Percentiles rank a stretch among this genome's conserved stretches.
These are phyloP conservation scores for Xylaria multiplex DNA, from an alignment of 2,329 filamentous ascomycete species.

Conservation along the genomic window DNA sequence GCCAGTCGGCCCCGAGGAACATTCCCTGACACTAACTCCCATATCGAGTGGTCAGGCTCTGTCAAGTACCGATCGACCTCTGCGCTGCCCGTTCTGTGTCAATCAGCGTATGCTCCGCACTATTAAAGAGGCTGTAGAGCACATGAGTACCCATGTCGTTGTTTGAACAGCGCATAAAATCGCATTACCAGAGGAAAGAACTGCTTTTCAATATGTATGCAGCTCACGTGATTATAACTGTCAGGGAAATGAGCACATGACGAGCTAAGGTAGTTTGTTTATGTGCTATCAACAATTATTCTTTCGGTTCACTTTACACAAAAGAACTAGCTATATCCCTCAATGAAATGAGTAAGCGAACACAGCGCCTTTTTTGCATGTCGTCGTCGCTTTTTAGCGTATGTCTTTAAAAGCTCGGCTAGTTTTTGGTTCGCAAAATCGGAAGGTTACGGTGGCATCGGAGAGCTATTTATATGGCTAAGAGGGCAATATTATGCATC, in stretches of 20 bases:
- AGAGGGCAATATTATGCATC: constrained; percentile 3
- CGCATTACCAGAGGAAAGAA: not conserved
- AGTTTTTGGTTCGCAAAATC: constrained; percentile 14
- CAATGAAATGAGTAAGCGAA: not conserved
- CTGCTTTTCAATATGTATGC: not conserved
- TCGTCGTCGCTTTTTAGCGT: not conserved
- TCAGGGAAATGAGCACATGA: not conserved
- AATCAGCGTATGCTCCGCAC: constrained; percentile 69
- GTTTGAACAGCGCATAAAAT: constrained; percentile 47
- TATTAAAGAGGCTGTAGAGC: constrained; percentile 70
- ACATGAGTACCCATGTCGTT: constrained; percentile 70
- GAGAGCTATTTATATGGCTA: constrained; percentile 12
- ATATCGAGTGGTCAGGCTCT: constrained; percentile 62
- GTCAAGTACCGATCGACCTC: constrained; percentile 58
- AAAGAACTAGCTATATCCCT: not conserved
- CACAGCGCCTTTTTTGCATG: not conserved
- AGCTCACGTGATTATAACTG: constrained; percentile 5
- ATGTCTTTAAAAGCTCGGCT: not conserved
- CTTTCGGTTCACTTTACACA: not conserved
- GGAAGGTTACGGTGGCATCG: not conserved
- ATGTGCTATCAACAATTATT: constrained; percentile 2
- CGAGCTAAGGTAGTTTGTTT: not conserved
- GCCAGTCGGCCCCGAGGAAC: constrained; percentile 49
- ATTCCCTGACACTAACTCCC: constrained; percentile 63
- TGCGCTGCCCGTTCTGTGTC: constrained; percentile 69